Evolutionary conservation across 2,329 filamentous ascomycete genomes (phyloP), one percentile per base, ranked within the genome.

Genomic region (Fusarium caatingaense): DNA sequence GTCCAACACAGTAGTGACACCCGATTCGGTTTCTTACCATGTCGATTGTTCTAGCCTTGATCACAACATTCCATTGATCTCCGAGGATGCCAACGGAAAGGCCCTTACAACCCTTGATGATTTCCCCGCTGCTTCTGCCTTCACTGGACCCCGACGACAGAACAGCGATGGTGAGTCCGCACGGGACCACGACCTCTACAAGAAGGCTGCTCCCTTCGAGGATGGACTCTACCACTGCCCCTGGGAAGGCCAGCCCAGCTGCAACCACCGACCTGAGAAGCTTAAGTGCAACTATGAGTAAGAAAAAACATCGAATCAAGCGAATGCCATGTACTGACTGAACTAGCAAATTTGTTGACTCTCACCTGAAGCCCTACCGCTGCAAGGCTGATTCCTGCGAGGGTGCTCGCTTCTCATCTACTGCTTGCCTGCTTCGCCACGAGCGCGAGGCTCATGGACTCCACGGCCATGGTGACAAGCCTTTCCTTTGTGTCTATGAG

Each of bases 241-340:
- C 8, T 96, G 92, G 86, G 90, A 92, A 79, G 91, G 89, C 74
- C 86, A 90, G 65, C 61, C 82, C 32, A 84, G 79, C 77, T 98
- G 95, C 88, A 92, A 88, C 80, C 95, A 98, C 89, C 92, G 93
- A 83, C 89, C 94, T 42, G 96, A 97, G 78, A 96, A 97, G 84
- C 92, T 98, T 75, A 98, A 98, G 88, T 98, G 95, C 90, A 97
- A 97, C 83, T 98, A 98, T 79, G 94, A 98, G 94, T 97, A 91
- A 88, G 93, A 51, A 40, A 12, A 83, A 25, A 23, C 6, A 23
- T 5, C 23, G 20, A 23, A 45, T 20, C 34, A 41, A 20, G 21
- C 45, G 56, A 40, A 59, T 6, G 15, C 18, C 51, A 12, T 18
- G 15, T 56, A 73, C 78, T 80, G 66, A 77, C 71, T 44, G 27